phyloP scores from a whole-genome alignment of 768 basidiomycete species.

The Inosperma sp. region DNA sequence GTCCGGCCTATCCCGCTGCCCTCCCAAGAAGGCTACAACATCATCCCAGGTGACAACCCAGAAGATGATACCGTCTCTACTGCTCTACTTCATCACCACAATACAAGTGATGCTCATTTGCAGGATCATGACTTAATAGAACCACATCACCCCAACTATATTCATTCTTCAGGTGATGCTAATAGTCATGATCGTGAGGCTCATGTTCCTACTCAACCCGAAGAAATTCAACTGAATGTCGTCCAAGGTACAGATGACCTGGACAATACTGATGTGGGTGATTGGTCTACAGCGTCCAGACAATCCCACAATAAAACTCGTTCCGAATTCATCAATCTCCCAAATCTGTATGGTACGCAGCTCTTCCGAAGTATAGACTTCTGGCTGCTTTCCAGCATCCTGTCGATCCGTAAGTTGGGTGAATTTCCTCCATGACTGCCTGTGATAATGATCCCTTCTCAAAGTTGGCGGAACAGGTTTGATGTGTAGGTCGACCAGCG shows the following conservation, averaged over 20 bases:
- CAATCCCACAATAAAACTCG: constrained; percentile 23
- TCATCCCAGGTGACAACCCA: constrained; percentile 18
- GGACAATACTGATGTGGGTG: no score
- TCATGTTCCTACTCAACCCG: neutral
- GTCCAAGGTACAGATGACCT: no score
- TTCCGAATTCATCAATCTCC: constrained; percentile 26
- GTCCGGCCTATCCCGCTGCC: constrained; percentile 66
- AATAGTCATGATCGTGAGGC: constrained; percentile 1
- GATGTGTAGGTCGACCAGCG: constrained; percentile 57
- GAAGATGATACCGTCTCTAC: constrained; percentile 17
- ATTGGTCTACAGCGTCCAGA: constrained; percentile 11
- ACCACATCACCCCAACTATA: constrained; percentile 16
- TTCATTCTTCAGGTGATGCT: constrained; percentile 9
- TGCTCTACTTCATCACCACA: constrained; percentile 11
- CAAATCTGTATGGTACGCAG: constrained; percentile 51
- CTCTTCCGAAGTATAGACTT: constrained; percentile 56
- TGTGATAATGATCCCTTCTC: constrained; percentile 5
- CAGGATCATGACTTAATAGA: constrained; percentile 23
- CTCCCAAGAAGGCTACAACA: constrained; percentile 25
- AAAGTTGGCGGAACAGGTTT: constrained; percentile 71
- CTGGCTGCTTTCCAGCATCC: constrained; percentile 55
- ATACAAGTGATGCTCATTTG: constrained; percentile 18
- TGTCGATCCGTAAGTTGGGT: constrained; percentile 49
- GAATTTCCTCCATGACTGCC: neutral
- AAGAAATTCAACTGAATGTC: no score